Conservation (phyloP, 495 filamentous ascomycete genomes). For the Penicillium verhagenii region DNA sequence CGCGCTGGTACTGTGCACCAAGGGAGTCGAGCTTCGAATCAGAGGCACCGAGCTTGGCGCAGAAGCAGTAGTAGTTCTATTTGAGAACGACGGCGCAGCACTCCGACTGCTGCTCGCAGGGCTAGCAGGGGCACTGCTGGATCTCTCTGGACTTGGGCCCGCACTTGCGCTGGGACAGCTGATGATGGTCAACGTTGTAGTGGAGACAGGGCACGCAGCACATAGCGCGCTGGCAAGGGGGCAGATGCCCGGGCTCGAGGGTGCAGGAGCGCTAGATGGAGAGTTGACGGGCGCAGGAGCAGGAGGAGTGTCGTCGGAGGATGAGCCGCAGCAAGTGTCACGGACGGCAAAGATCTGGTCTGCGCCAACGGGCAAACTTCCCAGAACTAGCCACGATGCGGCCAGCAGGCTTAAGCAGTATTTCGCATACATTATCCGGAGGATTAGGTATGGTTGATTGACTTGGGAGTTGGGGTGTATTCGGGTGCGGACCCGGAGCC, state of each 20-base stretch:
- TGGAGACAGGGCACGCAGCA: constrained; percentile 12
- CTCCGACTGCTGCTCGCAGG: neutral
- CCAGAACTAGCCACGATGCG: constrained; percentile 16
- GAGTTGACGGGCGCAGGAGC: neutral
- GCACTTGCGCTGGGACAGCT: constrained; percentile 3
- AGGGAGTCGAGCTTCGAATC: constrained; percentile 12
- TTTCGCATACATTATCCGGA: constrained; percentile 20
- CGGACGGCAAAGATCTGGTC: constrained; percentile 2
- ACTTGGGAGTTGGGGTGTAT: neutral
- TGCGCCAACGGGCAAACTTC: constrained; percentile 5
- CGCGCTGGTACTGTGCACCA: constrained; percentile 7
- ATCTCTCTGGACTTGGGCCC: neutral
- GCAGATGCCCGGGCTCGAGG: constrained; percentile 3
- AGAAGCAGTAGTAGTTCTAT: neutral
- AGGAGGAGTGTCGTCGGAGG: too few species aligned
- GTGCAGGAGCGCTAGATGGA: neutral
- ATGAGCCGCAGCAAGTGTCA: too few species aligned
- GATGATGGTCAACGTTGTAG: constrained; percentile 14
- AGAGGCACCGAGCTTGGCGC: neutral
- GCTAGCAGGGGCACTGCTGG: neutral
- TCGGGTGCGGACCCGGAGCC: neutral
- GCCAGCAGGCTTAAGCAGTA: constrained; percentile 17
- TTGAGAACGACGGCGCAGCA: neutral
- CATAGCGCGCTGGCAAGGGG: constrained; percentile 12
- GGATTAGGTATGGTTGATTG: neutral